Evolutionary conservation across 345 rosid genomes (phyloP), one percentile per base, ranked within the genome.

Genomic region (Aquilaria malaccensis): DNA sequence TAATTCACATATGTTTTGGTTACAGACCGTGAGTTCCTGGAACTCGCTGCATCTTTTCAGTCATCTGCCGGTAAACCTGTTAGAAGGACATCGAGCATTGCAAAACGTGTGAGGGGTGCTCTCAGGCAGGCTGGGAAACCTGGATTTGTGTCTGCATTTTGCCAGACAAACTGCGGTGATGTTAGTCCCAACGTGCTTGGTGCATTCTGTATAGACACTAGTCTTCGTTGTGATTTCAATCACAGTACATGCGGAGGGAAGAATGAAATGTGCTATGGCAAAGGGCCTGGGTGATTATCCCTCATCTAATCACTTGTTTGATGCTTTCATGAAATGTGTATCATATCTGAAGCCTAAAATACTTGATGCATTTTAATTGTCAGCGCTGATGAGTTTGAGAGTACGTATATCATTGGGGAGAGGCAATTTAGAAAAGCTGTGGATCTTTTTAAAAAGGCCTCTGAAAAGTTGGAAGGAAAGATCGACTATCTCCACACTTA

Each of bases 121-220:
- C 80, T 85, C 61, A 87, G 92, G 86, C 80, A 78, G 59, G 81
- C 89, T 60, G 91, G 82, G 59, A 88, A 55, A 65, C 96, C 96
- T 66, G 73, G 72, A 59, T 91, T 91, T 78, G 89, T 91, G 53
- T 82, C 97, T 77, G 93, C 97, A 45, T 91, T 91, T 75, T 91
- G 96, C 72, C 97, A 91, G 70, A 66, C 91, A 29, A 91, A 85
- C 72, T 91, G 97, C 76, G 97, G 97, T 47, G 96, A 91, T 77
- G 96, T 91, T 67, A 91, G 91, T 70, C 97, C 97, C 55, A 91
- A 91, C 70, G 86, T 88, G 67, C 97, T 87, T 43, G 93, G 97
- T 70, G 85, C 96, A 61, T 91, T 88, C 75, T 91, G 97, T 71
- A 69, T 56, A 32, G 94, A 91, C 82, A 77, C 87, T 63, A 96